Evolutionary conservation across 2,329 filamentous ascomycete species (phyloP), one percentile per base, ranked within the genome.

Genomic region (Cytospora mali): DNA sequence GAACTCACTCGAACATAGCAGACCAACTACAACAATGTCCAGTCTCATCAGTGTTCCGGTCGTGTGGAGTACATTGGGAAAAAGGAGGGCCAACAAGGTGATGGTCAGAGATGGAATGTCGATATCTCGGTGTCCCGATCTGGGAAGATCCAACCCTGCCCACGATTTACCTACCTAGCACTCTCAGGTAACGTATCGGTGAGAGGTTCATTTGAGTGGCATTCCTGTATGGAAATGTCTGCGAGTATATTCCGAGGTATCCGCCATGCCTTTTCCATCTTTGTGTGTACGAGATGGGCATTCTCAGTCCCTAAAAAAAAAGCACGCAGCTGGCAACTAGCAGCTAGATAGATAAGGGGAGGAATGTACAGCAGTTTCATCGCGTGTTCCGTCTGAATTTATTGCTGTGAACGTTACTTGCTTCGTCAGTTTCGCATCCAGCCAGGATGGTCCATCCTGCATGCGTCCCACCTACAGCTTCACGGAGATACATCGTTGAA

Each of bases 331-430:
- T n/a, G n/a, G n/a, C n/a, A n/a, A n/a, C n/a, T n/a, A n/a, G 53
- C 49, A 61, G 59, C 33, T 35, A 54, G 61, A 53, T 29, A 51
- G 55, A n/a, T 35, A 55, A 58, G 18, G 52, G 54, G 62, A 54
- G 61, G 67, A 62, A 69, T 66, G 64, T 66, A 64, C 65, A 70
- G 63, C 67, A 61, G 73, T 75, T 75, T 75, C 74, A 75, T 65
- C 61, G 69, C 63, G 53, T 64, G 67, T 67, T 66, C 66, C 67
- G 65, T 62, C 64, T 58, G 65, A 62, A 62, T 65, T 58, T 55
- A 62, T 62, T 52, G 46, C 42, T 65, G 61, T 67, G 58, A 66
- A 67, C 63, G 60, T 62, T 64, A 66, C 63, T n/a, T 49, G 66
- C 64, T 66, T 64, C 67, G 62, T 60, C 64, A 67, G 71, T 74